Evolutionary conservation across 1,284 basidiomycete species (phyloP).

Genomic region (Uromyces viciae-fabae): DNA sequence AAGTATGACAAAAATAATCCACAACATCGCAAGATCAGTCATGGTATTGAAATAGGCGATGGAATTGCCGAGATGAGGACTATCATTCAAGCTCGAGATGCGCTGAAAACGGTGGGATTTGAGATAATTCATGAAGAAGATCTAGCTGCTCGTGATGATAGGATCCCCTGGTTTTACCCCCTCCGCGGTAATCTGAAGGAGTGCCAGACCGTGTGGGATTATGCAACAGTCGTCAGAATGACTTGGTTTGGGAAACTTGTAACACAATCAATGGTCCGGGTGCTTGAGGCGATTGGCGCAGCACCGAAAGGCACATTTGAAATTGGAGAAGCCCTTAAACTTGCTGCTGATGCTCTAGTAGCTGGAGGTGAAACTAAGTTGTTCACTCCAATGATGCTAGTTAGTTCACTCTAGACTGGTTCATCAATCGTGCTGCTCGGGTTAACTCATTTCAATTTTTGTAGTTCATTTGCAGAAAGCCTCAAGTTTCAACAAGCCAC

Average conservation of each 20-base stretch:
- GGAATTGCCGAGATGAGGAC: conserved; percentile 97
- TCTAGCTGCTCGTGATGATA: conserved; percentile 68
- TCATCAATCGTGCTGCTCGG: background rate
- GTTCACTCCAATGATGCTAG: conserved; percentile 45
- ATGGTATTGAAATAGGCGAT: conserved; percentile 71
- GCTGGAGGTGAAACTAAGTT: conserved; percentile 67
- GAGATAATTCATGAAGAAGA: conserved; percentile 87
- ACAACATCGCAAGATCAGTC: conserved; percentile 83
- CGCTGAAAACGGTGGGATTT: conserved; percentile 81
- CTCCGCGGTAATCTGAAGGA: conserved; percentile 87
- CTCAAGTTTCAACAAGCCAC: no score
- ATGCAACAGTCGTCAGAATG: conserved; percentile 62
- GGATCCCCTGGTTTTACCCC: conserved; percentile 88
- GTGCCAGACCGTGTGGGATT: conserved; percentile 90
- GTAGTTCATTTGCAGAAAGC: conserved; percentile 37
- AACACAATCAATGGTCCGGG: conserved; percentile 74
- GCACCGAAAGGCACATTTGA: conserved; percentile 89
- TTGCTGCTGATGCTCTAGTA: conserved; percentile 77
- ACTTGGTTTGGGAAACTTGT: conserved; percentile 80
- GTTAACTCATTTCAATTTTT: background rate
- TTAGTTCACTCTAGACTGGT: background rate
- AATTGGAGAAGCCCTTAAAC: conserved; percentile 82
- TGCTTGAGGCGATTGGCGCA: conserved; percentile 73
- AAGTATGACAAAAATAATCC: conserved; percentile 81
- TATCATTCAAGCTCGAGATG: conserved; percentile 69